Base-by-base conservation (phyloP, 164 flowering plant genomes). In the Platanus orientalis region DNA sequence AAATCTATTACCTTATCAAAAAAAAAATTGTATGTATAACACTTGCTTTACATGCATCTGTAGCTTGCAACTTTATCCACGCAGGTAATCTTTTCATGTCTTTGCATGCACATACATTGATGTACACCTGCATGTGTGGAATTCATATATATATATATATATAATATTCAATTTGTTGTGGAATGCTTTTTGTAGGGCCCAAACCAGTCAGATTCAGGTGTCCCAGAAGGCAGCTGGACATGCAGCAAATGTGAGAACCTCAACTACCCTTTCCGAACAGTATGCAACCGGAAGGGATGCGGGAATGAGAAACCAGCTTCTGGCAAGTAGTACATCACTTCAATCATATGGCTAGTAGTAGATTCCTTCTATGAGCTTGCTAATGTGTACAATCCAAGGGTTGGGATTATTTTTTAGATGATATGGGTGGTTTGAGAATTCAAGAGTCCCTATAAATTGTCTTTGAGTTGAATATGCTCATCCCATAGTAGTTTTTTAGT, bases 191-290 rank as follows among this genome's bases (percentile, higher is more conserved):
- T 60, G 62, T 55, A 79, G 82, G 78, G 74, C 32, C 55, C 74
- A 23, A 69, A 55, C 51, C 71, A 67, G 25, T 55, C 74, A 63
- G 68, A 62, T 32, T 51, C 73, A 5, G 66, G 68, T 20, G 63
- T 58, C 21, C 82, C 78, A 44, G 78, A 76, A 69, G 80, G 82
- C 59, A 76, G 82, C 69, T 79, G 82, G 82, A 76, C 78, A 19
- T 79, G 82, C 54, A 65, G 28, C 71, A 75, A 73, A 68, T 79
- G 82, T 54, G 70, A 62, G 32, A 79, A 79, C 52, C 57, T 79
- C 39, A 79, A 79, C 70, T 76, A 79, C 39, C 82, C 78, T 52
- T 79, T 79, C 64, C 74, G 78, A 63, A 76, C 76, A 23, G 78
- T 76, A 11, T 79, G 82, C 71, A 79, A 79, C 61, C 63, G 78